These are phyloP conservation scores for Guadua angustifolia DNA, from an alignment of 176 grass and related monocot genomes.

Conservation along the genomic window DNA sequence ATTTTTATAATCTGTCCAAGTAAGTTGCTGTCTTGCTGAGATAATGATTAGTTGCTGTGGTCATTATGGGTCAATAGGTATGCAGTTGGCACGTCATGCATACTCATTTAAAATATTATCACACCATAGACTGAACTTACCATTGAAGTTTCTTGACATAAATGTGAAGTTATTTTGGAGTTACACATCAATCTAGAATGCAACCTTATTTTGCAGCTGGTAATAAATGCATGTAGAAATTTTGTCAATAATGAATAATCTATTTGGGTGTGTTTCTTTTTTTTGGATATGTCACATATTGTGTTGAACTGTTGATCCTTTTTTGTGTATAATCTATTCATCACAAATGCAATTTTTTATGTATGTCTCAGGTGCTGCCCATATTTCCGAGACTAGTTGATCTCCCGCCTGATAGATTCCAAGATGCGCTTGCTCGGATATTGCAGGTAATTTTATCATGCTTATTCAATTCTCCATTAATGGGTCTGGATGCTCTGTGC, in stretches of 20 bases:
- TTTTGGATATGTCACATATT: neutral
- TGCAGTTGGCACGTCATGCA: slow-evolving; percentile 8
- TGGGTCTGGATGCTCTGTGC: slow-evolving; percentile 16
- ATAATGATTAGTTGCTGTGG: neutral
- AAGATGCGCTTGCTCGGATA: slow-evolving; percentile 96
- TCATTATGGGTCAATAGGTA: slow-evolving; percentile 32
- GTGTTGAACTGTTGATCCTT: slow-evolving; percentile 5
- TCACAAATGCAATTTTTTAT: slow-evolving; percentile 14
- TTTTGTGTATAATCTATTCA: neutral
- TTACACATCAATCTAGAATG: neutral
- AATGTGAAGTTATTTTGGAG: slow-evolving; percentile 27
- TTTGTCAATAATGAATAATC: neutral
- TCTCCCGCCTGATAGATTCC: slow-evolving; percentile 84
- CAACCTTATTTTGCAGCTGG: slow-evolving; percentile 21
- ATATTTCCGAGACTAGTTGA: slow-evolving; percentile 96
- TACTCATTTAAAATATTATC: slow-evolving; percentile 1
- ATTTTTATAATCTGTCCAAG: slow-evolving; percentile 8
- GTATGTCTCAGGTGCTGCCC: slow-evolving; percentile 70
- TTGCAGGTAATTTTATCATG: slow-evolving; percentile 68
- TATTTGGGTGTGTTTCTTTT: neutral
- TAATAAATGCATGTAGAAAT: slow-evolving; percentile 25
- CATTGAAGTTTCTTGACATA: slow-evolving; percentile 18
- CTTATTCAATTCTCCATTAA: slow-evolving; percentile 3
- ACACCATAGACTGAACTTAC: slow-evolving; percentile 18
- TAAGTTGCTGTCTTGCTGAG: slow-evolving; percentile 3